Evolutionary conservation across 768 basidiomycete genomes (phyloP).

Genomic region (Auricularia heimuer): DNA sequence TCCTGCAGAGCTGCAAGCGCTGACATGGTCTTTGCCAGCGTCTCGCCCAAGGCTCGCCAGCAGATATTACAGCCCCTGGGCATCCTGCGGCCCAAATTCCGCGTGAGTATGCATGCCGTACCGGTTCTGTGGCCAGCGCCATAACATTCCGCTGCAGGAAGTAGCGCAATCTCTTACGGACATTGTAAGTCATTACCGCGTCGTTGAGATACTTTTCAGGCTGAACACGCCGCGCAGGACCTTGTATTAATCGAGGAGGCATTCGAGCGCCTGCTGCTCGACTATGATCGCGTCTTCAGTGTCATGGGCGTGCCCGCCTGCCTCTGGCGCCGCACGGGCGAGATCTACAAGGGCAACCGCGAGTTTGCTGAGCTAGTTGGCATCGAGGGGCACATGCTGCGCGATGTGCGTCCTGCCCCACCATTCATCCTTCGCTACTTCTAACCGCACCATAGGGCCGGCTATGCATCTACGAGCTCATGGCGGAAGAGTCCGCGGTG

Average conservation of each 20-base stretch:
- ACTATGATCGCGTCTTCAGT: conserved; percentile 89
- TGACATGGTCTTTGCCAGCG: conserved; percentile 32
- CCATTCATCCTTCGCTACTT: not conserved
- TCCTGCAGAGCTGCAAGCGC: too few relatives aligned
- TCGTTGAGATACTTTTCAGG: not conserved
- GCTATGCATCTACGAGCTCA: conserved; percentile 92
- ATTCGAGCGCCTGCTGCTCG: conserved; percentile 87
- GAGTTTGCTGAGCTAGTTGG: conserved; percentile 90
- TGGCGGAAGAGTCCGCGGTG: conserved; percentile 94
- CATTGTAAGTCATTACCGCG: conserved; percentile 39
- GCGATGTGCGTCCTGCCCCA: conserved; percentile 47
- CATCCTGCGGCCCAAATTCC: conserved; percentile 74
- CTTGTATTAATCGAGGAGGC: conserved; percentile 97
- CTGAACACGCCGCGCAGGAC: conserved; percentile 39
- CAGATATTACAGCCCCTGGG: conserved; percentile 86
- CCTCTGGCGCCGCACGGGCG: conserved; percentile 91
- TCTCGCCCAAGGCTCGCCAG: conserved; percentile 84
- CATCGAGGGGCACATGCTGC: conserved; percentile 76
- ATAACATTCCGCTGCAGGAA: conserved; percentile 32
- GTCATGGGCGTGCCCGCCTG: conserved; percentile 98
- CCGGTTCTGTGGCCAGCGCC: conserved; percentile 3
- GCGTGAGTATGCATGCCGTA: conserved; percentile 35
- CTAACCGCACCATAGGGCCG: conserved; percentile 46
- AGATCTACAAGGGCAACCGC: conserved; percentile 97
- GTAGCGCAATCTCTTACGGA: conserved; percentile 80